phyloP scores from a whole-genome alignment of 83 land plant species.

The Thuja plicata region DNA sequence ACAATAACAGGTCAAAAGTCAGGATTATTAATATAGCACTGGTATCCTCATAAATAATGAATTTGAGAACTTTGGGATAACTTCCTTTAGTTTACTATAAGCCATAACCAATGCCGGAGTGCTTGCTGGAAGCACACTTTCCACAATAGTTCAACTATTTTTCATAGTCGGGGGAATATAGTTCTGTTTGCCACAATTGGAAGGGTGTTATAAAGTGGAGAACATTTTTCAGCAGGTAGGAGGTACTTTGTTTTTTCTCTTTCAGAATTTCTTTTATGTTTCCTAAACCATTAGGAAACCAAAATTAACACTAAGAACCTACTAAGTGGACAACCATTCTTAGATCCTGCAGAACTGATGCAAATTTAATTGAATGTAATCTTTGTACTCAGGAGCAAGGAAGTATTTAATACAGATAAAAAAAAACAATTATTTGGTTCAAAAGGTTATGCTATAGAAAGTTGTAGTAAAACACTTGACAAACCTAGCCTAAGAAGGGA shows the following conservation, averaged over 20 bases:
- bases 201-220: not conserved
- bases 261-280: not conserved
- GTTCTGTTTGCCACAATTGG: not conserved
- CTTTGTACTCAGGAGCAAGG: not conserved
- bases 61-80: not conserved
- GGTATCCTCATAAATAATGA: not conserved
- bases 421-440: not conserved
- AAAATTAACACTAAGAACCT: not conserved
- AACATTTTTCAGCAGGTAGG: not conserved
- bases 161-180: not conserved
- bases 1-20: not conserved
- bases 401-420: not conserved
- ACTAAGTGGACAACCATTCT: not conserved
- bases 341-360: not conserved
- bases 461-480: not conserved
- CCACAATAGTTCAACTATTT: not conserved
- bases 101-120: not conserved
- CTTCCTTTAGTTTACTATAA: not conserved
- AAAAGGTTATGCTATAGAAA: not conserved
- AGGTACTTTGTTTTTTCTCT: not conserved
- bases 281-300: not conserved
- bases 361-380: not conserved
- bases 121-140: not conserved
- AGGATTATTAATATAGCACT: not conserved
- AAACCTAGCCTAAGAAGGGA: not conserved